These are phyloP conservation scores for Erodium texanum DNA, from an alignment of 441 rosid genomes.

Conservation along the genomic window DNA sequence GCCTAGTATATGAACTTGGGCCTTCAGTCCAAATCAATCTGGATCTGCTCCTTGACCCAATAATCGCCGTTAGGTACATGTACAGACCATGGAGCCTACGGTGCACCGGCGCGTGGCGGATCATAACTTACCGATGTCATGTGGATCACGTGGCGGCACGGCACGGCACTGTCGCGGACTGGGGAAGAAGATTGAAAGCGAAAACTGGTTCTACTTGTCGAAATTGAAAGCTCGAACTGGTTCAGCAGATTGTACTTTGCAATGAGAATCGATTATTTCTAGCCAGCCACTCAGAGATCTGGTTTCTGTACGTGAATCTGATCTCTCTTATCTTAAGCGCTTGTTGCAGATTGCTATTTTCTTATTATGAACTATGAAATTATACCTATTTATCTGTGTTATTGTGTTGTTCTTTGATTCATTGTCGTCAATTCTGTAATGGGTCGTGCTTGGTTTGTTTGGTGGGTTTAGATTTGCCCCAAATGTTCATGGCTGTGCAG, in stretches of 20 bases:
- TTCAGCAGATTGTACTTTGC: not conserved
- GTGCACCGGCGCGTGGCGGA: not conserved
- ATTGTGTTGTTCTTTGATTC: not conserved
- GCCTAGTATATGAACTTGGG: too few species aligned
- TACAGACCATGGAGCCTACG: too few species aligned
- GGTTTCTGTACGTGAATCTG: not conserved
- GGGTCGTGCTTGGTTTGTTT: not conserved
- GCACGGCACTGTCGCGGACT: not conserved
- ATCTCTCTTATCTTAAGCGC: not conserved
- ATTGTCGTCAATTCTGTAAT: not conserved
- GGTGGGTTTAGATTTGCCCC: not conserved
- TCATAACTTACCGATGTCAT: not conserved
- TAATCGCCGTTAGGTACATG: too few species aligned
- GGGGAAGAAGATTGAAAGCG: not conserved
- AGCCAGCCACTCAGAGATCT: not conserved
- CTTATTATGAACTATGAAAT: not conserved
- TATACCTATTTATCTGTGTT: not conserved
- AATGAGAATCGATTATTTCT: not conserved
- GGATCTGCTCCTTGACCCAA: too few species aligned
- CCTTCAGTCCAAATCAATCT: too few species aligned
- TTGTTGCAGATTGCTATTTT: not conserved
- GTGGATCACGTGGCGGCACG: not conserved
- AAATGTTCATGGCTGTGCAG: not conserved
- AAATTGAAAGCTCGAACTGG: not conserved
- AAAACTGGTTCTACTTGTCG: not conserved